These are phyloP conservation scores for Trichoderma reesei DNA, from an alignment of 495 filamentous ascomycete species.

Conservation along the genomic window DNA sequence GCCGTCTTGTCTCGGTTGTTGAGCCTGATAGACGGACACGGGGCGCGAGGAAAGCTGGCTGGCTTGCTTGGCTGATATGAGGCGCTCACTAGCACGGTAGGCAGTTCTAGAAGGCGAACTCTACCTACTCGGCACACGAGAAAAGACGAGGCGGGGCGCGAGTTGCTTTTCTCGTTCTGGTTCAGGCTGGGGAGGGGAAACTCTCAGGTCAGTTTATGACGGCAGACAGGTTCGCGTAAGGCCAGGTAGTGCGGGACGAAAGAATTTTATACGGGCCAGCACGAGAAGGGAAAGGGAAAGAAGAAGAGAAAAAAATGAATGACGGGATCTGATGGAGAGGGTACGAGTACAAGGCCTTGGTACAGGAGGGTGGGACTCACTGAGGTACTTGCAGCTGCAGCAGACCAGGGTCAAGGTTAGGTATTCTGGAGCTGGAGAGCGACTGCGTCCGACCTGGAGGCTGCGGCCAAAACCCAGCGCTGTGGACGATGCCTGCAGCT, in stretches of 20 bases:
- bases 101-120: conserved; percentile 7
- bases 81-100: too few relatives aligned
- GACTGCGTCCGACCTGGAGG: neutral
- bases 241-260: neutral
- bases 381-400: neutral
- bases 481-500: neutral
- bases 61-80: neutral
- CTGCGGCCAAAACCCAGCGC: neutral
- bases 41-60: conserved; percentile 2
- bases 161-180: neutral
- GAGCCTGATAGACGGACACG: neutral
- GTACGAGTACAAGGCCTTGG: neutral
- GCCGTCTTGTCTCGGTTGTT: neutral
- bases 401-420: neutral
- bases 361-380: neutral
- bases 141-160: conserved; percentile 1
- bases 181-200: neutral
- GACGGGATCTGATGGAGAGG: neutral
- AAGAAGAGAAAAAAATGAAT: neutral
- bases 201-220: conserved; percentile 3
- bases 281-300: neutral
- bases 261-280: conserved; percentile 1
- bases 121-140: too few relatives aligned
- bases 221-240: neutral
- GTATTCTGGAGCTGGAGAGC: neutral